Evolutionary conservation across 352 stramenopile species (phyloP), one percentile per base, ranked within the genome.

Genomic region (Halophytophthora polymorphica): DNA sequence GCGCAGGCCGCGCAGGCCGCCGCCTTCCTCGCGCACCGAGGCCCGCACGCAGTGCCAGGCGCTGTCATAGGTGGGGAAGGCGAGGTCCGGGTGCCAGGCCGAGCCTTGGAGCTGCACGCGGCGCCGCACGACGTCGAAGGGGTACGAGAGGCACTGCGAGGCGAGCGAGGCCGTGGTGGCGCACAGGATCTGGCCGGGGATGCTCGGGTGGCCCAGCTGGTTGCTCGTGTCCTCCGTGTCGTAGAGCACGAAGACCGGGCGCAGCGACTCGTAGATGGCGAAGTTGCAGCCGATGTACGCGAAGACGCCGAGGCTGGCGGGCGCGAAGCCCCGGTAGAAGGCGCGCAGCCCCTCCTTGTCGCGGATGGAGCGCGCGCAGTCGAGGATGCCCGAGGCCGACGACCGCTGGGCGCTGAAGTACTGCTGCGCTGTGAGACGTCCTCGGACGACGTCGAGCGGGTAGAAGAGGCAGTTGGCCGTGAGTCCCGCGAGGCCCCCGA

Each of bases 271-370:
- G 58, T 95, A 95, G 13, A 93, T 77, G 13, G 83, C 68, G 57
- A 89, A 86, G 58, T 91, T 93, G 55, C 80, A 83, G 33, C 84
- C 84, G 36, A 93, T 92, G 69, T 92, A 95, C 31, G 69, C 71
- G 51, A 88, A 90, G 8, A 88, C 75, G 5, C 84, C 84, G 36
- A 93, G 56, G 52, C 69, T 91, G 23, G 80, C 74, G 7, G 79
- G 69, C 2, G 53, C 61, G 61, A 92, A 93, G 18, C 84, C 84
- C 14, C 73, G 72, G 48, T 93, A 95, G 35, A 95, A 85, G n/a
- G 74, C 71, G 6, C 69, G 39, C 12, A 77, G 18, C 4, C 77
- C 73, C 38, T 88, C 80, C 18, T 65, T 64, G 23, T 72, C 47
- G 10, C 50, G 34, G 34, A 90, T 89, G 17, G 61, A 73, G 17